A percentile compares a stretch with the other conserved stretches of the same genome.
Evolutionary conservation across 2,329 filamentous ascomycete genomes (phyloP).

Genomic region (Dryadomyces quercivorus): DNA sequence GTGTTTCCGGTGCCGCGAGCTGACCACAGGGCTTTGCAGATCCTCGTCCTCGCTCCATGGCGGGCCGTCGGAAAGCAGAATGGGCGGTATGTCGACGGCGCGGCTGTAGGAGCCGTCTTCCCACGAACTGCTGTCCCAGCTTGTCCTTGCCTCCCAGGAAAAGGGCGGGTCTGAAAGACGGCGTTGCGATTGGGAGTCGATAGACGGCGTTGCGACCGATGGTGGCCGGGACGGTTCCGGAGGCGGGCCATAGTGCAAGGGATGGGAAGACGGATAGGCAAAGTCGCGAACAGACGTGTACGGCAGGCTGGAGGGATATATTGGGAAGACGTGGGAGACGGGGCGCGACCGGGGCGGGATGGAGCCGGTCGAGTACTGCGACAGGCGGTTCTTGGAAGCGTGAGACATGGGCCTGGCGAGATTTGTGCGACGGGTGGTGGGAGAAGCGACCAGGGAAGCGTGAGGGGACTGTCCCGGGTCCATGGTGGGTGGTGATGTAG

Average conservation of each 20-base stretch:
- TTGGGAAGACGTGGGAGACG: slow-evolving; percentile 66
- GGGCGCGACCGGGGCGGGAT: slow-evolving; percentile 61
- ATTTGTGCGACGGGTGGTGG: slow-evolving; percentile 43
- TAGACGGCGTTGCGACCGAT: slow-evolving; percentile 77
- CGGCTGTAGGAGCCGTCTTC: slow-evolving; percentile 41
- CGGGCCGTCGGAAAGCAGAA: slow-evolving; percentile 76
- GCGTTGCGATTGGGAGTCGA: slow-evolving; percentile 48
- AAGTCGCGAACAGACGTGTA: slow-evolving; percentile 95
- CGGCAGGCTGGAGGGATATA: slow-evolving; percentile 72
- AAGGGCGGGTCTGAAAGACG: slow-evolving; percentile 73
- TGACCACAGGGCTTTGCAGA: slow-evolving; percentile 80
- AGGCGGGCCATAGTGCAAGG: slow-evolving; percentile 87
- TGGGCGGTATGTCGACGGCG: slow-evolving; percentile 63
- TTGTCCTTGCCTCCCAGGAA: slow-evolving; percentile 58
- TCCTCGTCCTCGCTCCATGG: slow-evolving; percentile 96
- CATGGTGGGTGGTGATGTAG: slow-evolving; percentile 38
- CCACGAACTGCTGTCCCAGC: slow-evolving; percentile 41
- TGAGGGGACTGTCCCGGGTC: slow-evolving; percentile 37
- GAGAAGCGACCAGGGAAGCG: slow-evolving; percentile 45
- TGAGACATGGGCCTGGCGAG: slow-evolving; percentile 59
- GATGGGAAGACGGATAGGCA: slow-evolving; percentile 72
- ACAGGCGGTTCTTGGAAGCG: slow-evolving; percentile 69
- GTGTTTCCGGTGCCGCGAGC: slow-evolving; percentile 74
- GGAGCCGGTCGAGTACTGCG: slow-evolving; percentile 68
- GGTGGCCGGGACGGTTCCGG: slow-evolving; percentile 57